Conservation (phyloP, 1,284 basidiomycete genomes). For the Wallemia hederae region DNA sequence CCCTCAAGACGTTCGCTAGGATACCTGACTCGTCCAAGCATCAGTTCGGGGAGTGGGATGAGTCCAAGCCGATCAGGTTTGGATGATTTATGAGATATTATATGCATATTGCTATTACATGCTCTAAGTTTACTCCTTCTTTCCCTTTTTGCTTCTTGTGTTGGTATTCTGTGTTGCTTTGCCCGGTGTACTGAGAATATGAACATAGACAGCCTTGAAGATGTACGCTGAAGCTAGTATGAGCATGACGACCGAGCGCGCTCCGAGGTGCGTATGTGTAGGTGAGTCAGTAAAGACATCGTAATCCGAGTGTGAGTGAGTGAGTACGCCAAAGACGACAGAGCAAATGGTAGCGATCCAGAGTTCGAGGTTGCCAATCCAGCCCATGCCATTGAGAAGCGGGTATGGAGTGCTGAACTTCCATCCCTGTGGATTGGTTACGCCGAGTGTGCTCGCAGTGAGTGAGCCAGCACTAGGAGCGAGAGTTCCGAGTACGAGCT, state of each 20-base stretch:
- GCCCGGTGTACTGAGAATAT: not conserved
- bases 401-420: not conserved
- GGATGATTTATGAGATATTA: not conserved
- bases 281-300: not conserved
- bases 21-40: not conserved
- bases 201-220: not conserved
- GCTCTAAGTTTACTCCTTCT: not conserved
- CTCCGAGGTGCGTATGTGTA: not conserved
- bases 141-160: not conserved
- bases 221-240: not conserved
- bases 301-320: not conserved
- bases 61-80: constrained; percentile 1
- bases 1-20: not conserved
- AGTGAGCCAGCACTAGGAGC: not conserved
- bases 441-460: not conserved
- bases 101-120: not conserved
- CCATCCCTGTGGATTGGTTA: not conserved
- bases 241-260: not conserved
- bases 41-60: not conserved
- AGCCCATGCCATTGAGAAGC: not conserved
- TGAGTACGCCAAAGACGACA: not conserved
- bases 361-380: not conserved
- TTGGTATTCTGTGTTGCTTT: not conserved
- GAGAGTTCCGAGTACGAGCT: not conserved
- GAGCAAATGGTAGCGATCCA: not conserved